Base-by-base conservation (phyloP, 495 filamentous ascomycete species). In the Penicillium nucicola region DNA sequence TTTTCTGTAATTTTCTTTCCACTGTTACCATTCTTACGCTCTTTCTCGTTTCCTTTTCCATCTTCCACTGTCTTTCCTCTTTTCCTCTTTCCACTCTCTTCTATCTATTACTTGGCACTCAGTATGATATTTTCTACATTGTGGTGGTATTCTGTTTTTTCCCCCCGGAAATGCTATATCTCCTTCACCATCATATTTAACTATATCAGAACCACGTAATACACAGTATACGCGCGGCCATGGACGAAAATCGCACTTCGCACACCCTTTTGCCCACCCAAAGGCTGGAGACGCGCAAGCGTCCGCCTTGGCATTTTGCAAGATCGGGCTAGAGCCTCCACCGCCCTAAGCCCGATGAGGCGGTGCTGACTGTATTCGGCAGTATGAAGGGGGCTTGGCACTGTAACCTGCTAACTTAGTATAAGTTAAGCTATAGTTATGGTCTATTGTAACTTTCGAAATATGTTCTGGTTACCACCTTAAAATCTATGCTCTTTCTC, bases 241-340 rank as follows among this genome's bases (percentile, higher is more conserved):
- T 23, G 45, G 41, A 45, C 42, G 34, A 39, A 46, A 53, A 13
- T 32, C 17, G 19, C 19, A 31, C 32, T 4, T 40, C 2, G 30
- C 12, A 38, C 5, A 15, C 8, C n/a, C 31, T 18, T 18, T 52
- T 52, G 42, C 42, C 45, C 42, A 37, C 43, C 38, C 30, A 57
- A 61, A 65, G 58, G 62, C 37, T 41, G 68, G 71, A 72, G 71
- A 72, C 71, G 66, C 71, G 71, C 71, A 75, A 75, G 70, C 70
- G 57, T 67, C 59, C 64, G 67, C 70, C 72, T 74, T 75, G 72
- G 70, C 68, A 58, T 37, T 45, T 53, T 17, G 56, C 57, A 53
- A 58, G 69, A 72, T 74, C 62, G 65, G 66, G 61, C 67, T 64
- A 67, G 64, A 66, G 58, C 52, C 54, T 63, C 62, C 63, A 65